phyloP scores from a whole-genome alignment of 2,329 filamentous ascomycete genomes.

The Penicillium griseofulvum region DNA sequence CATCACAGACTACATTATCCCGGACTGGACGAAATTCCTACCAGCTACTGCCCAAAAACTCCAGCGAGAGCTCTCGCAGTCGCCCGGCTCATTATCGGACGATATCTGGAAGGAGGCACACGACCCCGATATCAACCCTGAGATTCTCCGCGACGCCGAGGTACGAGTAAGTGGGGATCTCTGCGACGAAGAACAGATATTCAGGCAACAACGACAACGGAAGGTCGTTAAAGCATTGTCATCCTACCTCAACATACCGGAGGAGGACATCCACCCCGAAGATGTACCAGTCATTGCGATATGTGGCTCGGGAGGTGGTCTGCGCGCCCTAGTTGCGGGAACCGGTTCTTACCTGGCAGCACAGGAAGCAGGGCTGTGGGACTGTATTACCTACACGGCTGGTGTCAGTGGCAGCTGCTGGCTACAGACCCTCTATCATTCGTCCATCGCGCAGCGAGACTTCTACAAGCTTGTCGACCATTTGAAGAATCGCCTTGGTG shows the following conservation, averaged over 20 bases:
- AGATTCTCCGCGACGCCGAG: conserved; percentile 75
- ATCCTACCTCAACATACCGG: conserved; percentile 73
- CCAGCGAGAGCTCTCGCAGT: conserved; percentile 82
- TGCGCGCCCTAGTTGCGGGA: conserved; percentile 86
- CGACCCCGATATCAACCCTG: conserved; percentile 77
- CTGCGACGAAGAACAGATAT: conserved; percentile 78
- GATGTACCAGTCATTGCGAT: conserved; percentile 92
- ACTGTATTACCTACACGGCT: conserved; percentile 91
- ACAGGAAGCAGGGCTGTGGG: conserved; percentile 82
- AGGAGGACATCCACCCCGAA: conserved; percentile 81
- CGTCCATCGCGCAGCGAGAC: conserved; percentile 68
- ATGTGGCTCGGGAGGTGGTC: conserved; percentile 87
- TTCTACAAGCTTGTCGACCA: conserved; percentile 74
- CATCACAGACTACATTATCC: conserved; percentile 70
- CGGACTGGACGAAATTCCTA: conserved; percentile 75
- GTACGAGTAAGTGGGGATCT: conserved; percentile 80
- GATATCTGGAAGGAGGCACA: conserved; percentile 93
- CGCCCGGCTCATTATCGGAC: conserved; percentile 81
- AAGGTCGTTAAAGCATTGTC: conserved; percentile 72
- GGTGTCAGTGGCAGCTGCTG: conserved; percentile 96
- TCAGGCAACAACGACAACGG: conserved; percentile 65
- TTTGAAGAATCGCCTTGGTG: conserved; percentile 75
- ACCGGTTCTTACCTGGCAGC: conserved; percentile 82
- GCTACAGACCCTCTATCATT: conserved; percentile 85
- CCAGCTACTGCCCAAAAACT: conserved; percentile 78